Base-by-base conservation (phyloP, 192 early-diverging fungal genomes). In the Phlyctochytrium bullatum region DNA sequence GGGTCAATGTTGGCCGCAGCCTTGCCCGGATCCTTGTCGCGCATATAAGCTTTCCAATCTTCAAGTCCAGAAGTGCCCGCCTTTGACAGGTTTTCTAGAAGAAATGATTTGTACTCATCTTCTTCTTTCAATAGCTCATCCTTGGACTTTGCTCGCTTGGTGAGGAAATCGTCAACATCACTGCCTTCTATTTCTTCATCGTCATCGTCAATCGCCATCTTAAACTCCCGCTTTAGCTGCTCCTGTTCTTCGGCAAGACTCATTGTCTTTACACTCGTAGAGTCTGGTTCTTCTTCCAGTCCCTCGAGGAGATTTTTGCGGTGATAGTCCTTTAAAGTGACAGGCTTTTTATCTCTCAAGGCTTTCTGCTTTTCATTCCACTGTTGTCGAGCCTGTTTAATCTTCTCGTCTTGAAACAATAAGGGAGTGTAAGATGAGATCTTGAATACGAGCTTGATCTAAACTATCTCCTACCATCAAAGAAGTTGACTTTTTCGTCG, bases 271-370 rank as follows among this genome's bases (percentile, higher is more conserved):
- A 17, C 73, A 73, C 6, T 71, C 73, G 23, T 80, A 74, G 2
- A 72, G 24, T 75, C 66, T 2, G 58, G 67, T 2, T 69, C 58
- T 28, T 54, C 62, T 57, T 71, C 54, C 25, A 50, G 10, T n/a
- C n/a, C n/a, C 40, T 10, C 40, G 59, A 97, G 83, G 33, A 97
- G 76, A 2, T 87, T 80, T 25, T 90, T 73, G 23, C 92, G 88
- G 68, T 97, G 92, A 67, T 92, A 93, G 66, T 98, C 93, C 62
- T 89, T 86, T n/a, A 97, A 57, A 23, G 80, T 84, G 65, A 96
- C 76, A 17, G 88, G 88, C 67, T 93, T 93, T 34, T 74, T 81
- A 33, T 57, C 62, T 36, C 78, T 79, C n/a, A 81, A 80, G 29
- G 79, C 61, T 30, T 78, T 76, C 62, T 86, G 76, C 67, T 90